These are phyloP conservation scores for Staphylotrichum tortipilum DNA, from an alignment of 495 filamentous ascomycete genomes.

Conservation along the genomic window DNA sequence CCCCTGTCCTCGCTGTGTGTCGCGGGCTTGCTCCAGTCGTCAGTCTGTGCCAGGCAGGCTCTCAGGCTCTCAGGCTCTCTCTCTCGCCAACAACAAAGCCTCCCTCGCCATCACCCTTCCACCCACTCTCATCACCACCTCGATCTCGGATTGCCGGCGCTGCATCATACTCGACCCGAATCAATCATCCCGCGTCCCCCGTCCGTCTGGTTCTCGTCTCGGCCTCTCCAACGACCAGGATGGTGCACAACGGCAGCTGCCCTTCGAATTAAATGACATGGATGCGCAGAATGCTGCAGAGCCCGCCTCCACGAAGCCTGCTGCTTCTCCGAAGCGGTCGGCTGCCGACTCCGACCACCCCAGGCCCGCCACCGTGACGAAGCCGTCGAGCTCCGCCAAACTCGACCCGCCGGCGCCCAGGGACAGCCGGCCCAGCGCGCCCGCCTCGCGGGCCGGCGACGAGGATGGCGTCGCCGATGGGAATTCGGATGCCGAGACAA, in stretches of 20 bases:
- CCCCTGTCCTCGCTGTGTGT: slow-evolving; percentile 7
- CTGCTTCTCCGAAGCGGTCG: slow-evolving; percentile 42
- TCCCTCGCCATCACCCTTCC: slow-evolving; percentile 3
- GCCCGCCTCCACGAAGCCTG: slow-evolving; percentile 46
- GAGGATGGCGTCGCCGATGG: slow-evolving; percentile 41
- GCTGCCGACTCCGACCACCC: slow-evolving; percentile 33
- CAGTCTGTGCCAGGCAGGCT: no score
- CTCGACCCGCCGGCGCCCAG: slow-evolving; percentile 18
- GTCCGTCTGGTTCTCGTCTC: slow-evolving; percentile 12
- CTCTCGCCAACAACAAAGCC: not conserved
- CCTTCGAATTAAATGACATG: slow-evolving; percentile 48
- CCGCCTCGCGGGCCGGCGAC: slow-evolving; percentile 15
- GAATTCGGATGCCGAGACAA: slow-evolving; percentile 76
- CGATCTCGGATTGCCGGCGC: slow-evolving; percentile 15
- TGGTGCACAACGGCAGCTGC: slow-evolving; percentile 42
- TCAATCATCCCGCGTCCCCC: slow-evolving; percentile 19
- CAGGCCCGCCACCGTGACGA: slow-evolving; percentile 32
- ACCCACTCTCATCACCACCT: not conserved
- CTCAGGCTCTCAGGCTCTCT: slow-evolving; percentile 10
- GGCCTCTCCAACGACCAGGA: slow-evolving; percentile 41
- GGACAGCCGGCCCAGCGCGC: slow-evolving; percentile 15
- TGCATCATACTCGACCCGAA: slow-evolving; percentile 15
- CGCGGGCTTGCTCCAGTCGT: slow-evolving; percentile 11
- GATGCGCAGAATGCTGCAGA: slow-evolving; percentile 53
- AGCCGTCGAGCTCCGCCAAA: slow-evolving; percentile 18